A percentile compares a stretch with the other conserved stretches of the same genome.
Conservation (phyloP, 805 yeast genomes). For the Metschnikowia kunwiensis region DNA sequence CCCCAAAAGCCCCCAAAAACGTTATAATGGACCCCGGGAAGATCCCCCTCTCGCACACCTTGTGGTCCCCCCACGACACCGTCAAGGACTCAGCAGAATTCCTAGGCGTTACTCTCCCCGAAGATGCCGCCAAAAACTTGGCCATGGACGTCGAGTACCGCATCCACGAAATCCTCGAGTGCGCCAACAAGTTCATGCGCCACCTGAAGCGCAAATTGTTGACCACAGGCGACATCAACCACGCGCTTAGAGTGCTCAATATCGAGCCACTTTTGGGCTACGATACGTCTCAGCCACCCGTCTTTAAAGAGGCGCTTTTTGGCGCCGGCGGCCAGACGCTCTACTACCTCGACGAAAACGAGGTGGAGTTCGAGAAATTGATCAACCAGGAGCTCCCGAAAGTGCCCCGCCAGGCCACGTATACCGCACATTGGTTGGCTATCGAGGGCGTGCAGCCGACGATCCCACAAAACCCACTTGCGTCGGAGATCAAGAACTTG, state of each 20-base stretch:
- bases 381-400: conserved; percentile 93
- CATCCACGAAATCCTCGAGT: conserved; percentile 91
- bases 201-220: conserved; percentile 83
- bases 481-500: conserved; percentile 69
- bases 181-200: conserved; percentile 93
- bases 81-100: conserved; percentile 95
- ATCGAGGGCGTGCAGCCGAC: conserved; percentile 98
- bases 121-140: conserved; percentile 87
- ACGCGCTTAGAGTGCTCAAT: conserved; percentile 80
- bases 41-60: conserved; percentile 74
- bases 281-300: conserved; percentile 64
- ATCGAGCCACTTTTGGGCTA: conserved; percentile 94
- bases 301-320: conserved; percentile 82
- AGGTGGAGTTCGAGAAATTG: conserved; percentile 88
- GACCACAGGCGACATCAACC: conserved; percentile 75
- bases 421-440: conserved; percentile 96
- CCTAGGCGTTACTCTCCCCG: conserved; percentile 78
- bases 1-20: background rate
- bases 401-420: conserved; percentile 88
- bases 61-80: conserved; percentile 97
- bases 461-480: conserved; percentile 92
- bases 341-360: conserved; percentile 89
- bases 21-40: conserved; percentile 26
- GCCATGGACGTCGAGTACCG: conserved; percentile 99
- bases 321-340: conserved; percentile 87